A percentile compares a stretch with the other conserved stretches of the same genome.
Conservation (phyloP, 805 yeast genomes). For the Candida anglica region DNA sequence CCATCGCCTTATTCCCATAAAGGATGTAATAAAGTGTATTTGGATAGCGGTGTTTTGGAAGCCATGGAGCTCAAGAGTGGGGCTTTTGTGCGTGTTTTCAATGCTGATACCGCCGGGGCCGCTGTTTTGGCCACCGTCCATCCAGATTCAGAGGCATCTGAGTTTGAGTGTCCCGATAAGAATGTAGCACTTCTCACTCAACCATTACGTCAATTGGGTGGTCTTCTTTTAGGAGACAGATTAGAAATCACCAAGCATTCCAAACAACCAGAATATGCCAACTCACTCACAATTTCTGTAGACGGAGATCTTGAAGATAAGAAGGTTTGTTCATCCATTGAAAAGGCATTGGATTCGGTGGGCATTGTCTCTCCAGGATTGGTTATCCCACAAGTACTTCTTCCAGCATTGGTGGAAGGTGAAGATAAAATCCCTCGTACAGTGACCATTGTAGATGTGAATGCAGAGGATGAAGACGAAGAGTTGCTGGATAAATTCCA, state of each 20-base stretch:
- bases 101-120: constrained; percentile 36
- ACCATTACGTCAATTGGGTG: constrained; percentile 27
- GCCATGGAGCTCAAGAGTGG: constrained; percentile 45
- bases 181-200: constrained; percentile 26
- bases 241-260: constrained; percentile 41
- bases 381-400: constrained; percentile 19
- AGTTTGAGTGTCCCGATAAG: constrained; percentile 22
- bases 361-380: constrained; percentile 63
- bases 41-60: constrained; percentile 43
- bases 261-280: constrained; percentile 45
- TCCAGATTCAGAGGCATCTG: constrained; percentile 27
- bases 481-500: constrained; percentile 33
- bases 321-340: constrained; percentile 23
- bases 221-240: constrained; percentile 46
- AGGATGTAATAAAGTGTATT: constrained; percentile 29
- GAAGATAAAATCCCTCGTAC: constrained; percentile 15
- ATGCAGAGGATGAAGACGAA: constrained; percentile 24
- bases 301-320: constrained; percentile 9
- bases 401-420: constrained; percentile 6
- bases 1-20: constrained; percentile 27
- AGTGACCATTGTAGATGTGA: constrained; percentile 24
- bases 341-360: constrained; percentile 44
- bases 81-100: constrained; percentile 41
- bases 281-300: constrained; percentile 12
- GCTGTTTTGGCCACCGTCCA: constrained; percentile 45